These are phyloP conservation scores for Withania somnifera DNA, from an alignment of 305 asterid genomes.

Conservation along the genomic window DNA sequence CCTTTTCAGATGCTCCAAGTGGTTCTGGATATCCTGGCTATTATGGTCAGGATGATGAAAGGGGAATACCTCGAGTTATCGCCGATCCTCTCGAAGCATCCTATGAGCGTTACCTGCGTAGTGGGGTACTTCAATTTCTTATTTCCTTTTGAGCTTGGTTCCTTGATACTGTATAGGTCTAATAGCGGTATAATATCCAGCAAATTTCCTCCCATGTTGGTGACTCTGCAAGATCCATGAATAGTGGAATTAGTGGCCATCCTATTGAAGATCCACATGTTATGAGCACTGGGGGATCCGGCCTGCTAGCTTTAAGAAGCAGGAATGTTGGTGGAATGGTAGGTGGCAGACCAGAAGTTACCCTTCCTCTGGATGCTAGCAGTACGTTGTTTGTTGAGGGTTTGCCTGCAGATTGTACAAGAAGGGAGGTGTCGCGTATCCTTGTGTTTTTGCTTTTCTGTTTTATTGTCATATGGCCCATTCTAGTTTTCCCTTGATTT, in stretches of 20 bases:
- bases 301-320: slow-evolving; percentile 27
- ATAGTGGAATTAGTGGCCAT: slow-evolving; percentile 38
- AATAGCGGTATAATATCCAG: slow-evolving; percentile 12
- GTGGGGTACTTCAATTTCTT: slow-evolving; percentile 28
- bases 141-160: background rate
- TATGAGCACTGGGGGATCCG: slow-evolving; percentile 36
- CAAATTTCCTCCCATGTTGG: slow-evolving; percentile 38
- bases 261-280: slow-evolving; percentile 48
- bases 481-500: slow-evolving; percentile 27
- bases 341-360: slow-evolving; percentile 38
- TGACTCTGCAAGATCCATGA: slow-evolving; percentile 50
- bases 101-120: slow-evolving; percentile 55
- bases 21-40: slow-evolving; percentile 37
- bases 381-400: slow-evolving; percentile 64
- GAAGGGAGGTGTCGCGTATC: slow-evolving; percentile 81
- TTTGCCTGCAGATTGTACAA: slow-evolving; percentile 63
- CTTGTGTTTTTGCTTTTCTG: slow-evolving; percentile 14
- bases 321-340: slow-evolving; percentile 31
- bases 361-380: slow-evolving; percentile 65
- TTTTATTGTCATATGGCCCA: background rate
- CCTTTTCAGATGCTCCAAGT: slow-evolving; percentile 36
- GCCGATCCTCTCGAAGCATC: slow-evolving; percentile 60
- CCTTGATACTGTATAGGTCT: background rate
- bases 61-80: slow-evolving; percentile 32
- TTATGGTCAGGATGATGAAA: slow-evolving; percentile 46